Base-by-base conservation (phyloP, 2,329 filamentous ascomycete species). In the Oidium heveae region DNA sequence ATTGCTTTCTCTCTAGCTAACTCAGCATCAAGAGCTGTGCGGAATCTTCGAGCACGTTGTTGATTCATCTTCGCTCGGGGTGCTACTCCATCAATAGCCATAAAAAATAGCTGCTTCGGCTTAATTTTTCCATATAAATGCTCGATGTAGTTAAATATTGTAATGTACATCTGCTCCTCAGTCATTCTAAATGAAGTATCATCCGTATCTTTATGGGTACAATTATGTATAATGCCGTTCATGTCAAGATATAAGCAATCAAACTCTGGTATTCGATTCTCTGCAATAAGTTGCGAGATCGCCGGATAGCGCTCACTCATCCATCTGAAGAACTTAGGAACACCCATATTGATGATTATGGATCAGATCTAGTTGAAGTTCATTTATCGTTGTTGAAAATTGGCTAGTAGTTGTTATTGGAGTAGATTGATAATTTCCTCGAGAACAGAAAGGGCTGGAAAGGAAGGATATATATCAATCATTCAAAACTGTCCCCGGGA, bases 141-240 rank as follows among this genome's bases (percentile, higher is more conserved):
- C 69, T 98, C 91, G 61, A 98, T 98, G 68, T 98, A 98, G 70
- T 96, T 96, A 77, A 98, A 98, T 64, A 98, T 98, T 56, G 87
- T 84, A 61, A 98, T 95, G 66, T 98, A 98, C 91, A 98, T 98
- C 68, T 95, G 86, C 67, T 98, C 89, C 68, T 98, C 93, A 56
- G 83, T 89, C 69, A 96, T 81, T 55, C 91, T 86, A 64, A 93
- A 93, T 1, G 86, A 86, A 4, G 87, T 80, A 66, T 89, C 88
- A 65, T 93, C 88, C 24, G 86, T 82, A 69, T 98, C 89, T 65
- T 91, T 94, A 71, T 98, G 91, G 55, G 91, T 98, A 68, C 91
- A 98, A 68, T 98, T 98, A 70, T 98, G 89, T 64, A 98, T 98
- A 67, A 98, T 98, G 61, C 91, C 91, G 69, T 98, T 98, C 91